Percentiles rank a stretch among this genome's conserved stretches.
These are phyloP conservation scores for Sphaerulina vaccinii DNA, from an alignment of 2,329 filamentous ascomycete species.

Conservation along the genomic window DNA sequence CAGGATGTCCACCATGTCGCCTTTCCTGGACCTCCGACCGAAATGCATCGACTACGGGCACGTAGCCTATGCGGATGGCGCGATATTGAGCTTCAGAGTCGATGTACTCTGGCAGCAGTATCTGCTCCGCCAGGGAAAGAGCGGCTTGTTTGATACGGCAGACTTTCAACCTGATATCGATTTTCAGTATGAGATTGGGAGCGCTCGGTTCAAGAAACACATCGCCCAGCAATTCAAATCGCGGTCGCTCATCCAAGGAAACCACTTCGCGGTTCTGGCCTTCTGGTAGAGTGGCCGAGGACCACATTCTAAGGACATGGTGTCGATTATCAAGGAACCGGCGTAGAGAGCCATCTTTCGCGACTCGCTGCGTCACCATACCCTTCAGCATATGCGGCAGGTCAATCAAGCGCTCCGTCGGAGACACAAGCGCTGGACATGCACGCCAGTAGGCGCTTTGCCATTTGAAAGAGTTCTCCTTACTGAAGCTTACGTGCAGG, in stretches of 20 bases:
- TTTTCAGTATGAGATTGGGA: background rate
- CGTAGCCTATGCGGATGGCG: constrained; percentile 10
- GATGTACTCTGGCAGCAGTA: background rate
- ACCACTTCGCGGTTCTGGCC: background rate
- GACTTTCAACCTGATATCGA: background rate
- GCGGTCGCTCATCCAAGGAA: background rate
- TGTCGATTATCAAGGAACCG: background rate
- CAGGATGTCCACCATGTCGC: background rate
- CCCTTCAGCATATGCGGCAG: background rate
- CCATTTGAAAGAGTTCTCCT: background rate
- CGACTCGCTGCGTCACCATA: background rate
- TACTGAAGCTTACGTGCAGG: background rate
- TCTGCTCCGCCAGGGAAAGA: background rate
- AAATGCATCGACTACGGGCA: background rate
- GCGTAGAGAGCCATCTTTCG: background rate
- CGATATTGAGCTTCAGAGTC: background rate
- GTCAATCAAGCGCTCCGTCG: background rate
- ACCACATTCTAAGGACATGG: background rate
- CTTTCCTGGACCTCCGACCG: background rate
- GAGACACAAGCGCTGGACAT: background rate
- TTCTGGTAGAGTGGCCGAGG: background rate
- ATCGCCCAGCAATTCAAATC: background rate
- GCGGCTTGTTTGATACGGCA: background rate
- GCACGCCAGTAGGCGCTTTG: background rate
- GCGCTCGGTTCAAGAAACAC: background rate